These are phyloP conservation scores for Ceratocystis cubensis DNA, from an alignment of 2,329 filamentous ascomycete species.

Conservation along the genomic window DNA sequence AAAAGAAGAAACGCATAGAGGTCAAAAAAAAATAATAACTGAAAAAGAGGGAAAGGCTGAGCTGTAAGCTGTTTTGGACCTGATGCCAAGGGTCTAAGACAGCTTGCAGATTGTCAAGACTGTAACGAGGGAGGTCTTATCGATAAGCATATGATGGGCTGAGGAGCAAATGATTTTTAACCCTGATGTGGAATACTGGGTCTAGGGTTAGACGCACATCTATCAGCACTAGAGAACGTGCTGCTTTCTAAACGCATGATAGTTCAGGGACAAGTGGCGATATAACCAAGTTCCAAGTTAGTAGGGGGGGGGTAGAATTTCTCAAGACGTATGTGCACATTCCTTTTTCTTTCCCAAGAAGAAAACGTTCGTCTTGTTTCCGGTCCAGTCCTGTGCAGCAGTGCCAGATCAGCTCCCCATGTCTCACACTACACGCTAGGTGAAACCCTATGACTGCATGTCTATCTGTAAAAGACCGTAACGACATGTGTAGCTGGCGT, in stretches of 20 bases:
- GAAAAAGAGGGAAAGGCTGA: background rate
- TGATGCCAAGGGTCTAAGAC: background rate
- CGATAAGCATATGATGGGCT: background rate
- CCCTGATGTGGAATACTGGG: background rate
- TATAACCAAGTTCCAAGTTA: no score
- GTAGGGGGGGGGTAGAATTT: no score
- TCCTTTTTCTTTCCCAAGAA: background rate
- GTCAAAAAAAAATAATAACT: background rate
- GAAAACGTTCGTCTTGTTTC: background rate
- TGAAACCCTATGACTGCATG: background rate
- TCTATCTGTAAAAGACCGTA: background rate
- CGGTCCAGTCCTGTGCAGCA: background rate
- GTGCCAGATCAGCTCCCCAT: background rate
- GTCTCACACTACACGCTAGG: background rate
- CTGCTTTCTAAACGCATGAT: background rate
- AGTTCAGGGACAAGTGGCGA: background rate
- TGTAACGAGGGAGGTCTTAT: background rate
- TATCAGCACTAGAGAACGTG: background rate
- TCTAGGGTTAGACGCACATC: background rate
- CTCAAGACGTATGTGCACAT: no score
- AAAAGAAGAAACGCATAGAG: slow-evolving; percentile 15
- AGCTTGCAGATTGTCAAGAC: background rate
- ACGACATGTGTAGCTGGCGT: background rate
- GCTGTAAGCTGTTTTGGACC: background rate
- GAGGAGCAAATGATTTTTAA: background rate